Percentiles rank a stretch among this genome's conserved stretches.
phyloP scores from a whole-genome alignment of 2,329 filamentous ascomycete genomes.

The Sclerotinia subarctica region DNA sequence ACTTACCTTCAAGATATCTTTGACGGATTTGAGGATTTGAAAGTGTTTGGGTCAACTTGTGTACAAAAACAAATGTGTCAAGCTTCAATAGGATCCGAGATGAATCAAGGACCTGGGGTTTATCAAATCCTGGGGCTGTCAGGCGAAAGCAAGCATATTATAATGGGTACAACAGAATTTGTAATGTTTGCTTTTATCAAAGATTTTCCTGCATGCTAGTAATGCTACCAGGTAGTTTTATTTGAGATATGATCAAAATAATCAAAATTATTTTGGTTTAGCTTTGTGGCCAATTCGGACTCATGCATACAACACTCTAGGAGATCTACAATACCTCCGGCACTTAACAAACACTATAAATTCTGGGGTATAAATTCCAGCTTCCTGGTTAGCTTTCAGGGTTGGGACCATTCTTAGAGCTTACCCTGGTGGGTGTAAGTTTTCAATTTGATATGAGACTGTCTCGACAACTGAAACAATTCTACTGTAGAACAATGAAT shows the following conservation, averaged over 20 bases:
- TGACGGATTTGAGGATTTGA: background rate
- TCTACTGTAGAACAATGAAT: conserved; percentile 28
- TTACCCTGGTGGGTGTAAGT: conserved; percentile 26
- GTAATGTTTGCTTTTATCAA: conserved; percentile 26
- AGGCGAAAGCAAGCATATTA: conserved; percentile 28
- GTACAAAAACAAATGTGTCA: conserved; percentile 25
- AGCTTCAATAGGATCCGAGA: conserved; percentile 21
- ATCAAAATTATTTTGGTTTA: background rate
- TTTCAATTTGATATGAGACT: conserved; percentile 28
- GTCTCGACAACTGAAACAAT: conserved; percentile 31
- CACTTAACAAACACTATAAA: conserved; percentile 6
- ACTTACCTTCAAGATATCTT: conserved; percentile 18
- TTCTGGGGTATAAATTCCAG: conserved; percentile 7
- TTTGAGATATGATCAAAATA: conserved; percentile 15
- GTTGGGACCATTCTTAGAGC: background rate
- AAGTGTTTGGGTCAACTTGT: conserved; percentile 15
- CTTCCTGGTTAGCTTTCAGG: conserved; percentile 9
- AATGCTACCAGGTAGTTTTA: background rate
- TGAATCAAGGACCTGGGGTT: conserved; percentile 21
- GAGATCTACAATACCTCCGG: conserved; percentile 7
- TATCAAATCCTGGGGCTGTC: conserved; percentile 23
- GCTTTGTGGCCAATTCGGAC: background rate
- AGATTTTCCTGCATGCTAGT: conserved; percentile 3
- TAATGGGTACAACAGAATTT: conserved; percentile 25
- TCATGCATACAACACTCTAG: background rate